Conservation (phyloP, 1,284 basidiomycete species). For the Cutaneotrichosporon sp. region DNA sequence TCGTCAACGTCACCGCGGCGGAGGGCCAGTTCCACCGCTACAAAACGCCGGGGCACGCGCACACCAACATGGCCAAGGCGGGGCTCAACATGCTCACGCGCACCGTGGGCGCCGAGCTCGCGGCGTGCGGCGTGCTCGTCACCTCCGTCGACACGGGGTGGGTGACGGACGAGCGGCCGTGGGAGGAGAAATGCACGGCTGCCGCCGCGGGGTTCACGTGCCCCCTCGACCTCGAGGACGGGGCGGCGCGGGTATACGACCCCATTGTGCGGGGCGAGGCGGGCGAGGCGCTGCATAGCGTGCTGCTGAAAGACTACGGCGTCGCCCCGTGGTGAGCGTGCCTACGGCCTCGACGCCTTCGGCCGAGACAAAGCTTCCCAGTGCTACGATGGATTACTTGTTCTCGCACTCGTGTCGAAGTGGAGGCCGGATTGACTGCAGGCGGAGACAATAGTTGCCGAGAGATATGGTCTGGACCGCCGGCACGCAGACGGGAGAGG, state of each 20-base stretch:
- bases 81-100: slow-evolving; percentile 5
- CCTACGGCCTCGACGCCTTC: too few species aligned
- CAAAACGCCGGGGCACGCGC: slow-evolving; percentile 1
- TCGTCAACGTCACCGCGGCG: slow-evolving; percentile 4
- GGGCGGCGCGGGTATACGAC: neutral
- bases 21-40: slow-evolving; percentile 6
- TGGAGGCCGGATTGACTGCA: too few species aligned
- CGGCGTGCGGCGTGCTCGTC: neutral
- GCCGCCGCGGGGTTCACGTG: neutral
- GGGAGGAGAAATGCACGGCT: neutral
- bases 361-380: too few species aligned
- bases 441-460: too few species aligned
- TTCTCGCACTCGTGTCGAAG: too few species aligned
- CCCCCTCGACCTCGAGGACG: slow-evolving; percentile 9
- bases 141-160: slow-evolving; percentile 2
- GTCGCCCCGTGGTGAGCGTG: neutral
- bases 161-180: slow-evolving; percentile 11
- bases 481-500: neutral
- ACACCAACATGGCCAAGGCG: slow-evolving; percentile 9
- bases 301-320: slow-evolving; percentile 1
- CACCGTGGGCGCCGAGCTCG: neutral
- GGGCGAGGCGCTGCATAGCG: neutral
- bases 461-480: too few species aligned
- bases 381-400: too few species aligned
- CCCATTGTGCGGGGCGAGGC: slow-evolving; percentile 3